Evolutionary conservation across 805 yeast genomes (phyloP), one percentile per base, ranked within the genome.

Genomic region (Wilhelminamyces savonicus): DNA sequence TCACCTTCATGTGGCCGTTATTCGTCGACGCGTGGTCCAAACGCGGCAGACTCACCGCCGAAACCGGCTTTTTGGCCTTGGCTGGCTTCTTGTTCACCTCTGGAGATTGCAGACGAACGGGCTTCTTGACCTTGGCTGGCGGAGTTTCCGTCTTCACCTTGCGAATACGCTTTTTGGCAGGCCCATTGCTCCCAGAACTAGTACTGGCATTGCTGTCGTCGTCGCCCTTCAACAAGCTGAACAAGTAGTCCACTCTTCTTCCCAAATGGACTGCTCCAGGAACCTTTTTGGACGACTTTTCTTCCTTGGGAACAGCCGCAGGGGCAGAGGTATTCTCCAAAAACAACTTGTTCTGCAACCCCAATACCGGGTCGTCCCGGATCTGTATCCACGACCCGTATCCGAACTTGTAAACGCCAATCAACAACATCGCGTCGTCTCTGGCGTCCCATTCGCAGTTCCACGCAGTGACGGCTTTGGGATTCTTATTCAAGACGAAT

Each of bases 311-410:
- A 4, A 35, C 27, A 13, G 26, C 31, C 9, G 32, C 43, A 8
- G 26, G 26, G 13, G 30, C 26, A 12, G 29, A 28, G 13, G 45
- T 25, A 12, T 42, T 39, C 31, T 74, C 80, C 44, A 92, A 66
- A 47, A 76, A 92, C 41, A 92, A 61, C 62, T 86, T 92, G 43
- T 86, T 85, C 37, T 85, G 82, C 37, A 92, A 65, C 8, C 87
- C 88, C 35, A 92, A 67, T 30, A 85, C 71, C 2, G 98, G 97
- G 58, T 92, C 98, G 59, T 92, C 99, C 50, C 98, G 70, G 26
- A 92, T 88, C 48, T 83, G 88, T 3, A 71, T 53, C 98, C 98
- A 92, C 1, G 95, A 79, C 12, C 97, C 97, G 54, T 86, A 88
- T 0, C 99, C 99, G 56, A 88, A 88, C 57, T 85, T 87, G 48